Conservation (phyloP, 768 basidiomycete species). For the Lactarius vividus region DNA sequence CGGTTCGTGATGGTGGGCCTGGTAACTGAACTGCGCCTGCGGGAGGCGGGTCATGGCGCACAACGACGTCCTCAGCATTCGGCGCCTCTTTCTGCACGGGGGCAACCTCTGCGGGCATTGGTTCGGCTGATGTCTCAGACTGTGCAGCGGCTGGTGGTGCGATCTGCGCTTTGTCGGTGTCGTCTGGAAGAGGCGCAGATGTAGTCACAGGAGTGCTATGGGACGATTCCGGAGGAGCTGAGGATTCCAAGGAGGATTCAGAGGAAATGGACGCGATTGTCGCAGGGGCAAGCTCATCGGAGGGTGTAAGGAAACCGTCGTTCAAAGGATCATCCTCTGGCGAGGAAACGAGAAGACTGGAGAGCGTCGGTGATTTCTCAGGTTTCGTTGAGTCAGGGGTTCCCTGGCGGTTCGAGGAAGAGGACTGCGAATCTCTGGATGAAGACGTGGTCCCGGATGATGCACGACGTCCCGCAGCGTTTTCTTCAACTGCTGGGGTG, state of each 20-base stretch:
- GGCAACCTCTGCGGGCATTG: constrained; percentile 1
- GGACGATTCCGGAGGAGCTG: constrained; percentile 27
- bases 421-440: constrained; percentile 2
- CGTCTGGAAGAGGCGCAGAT: constrained; percentile 6
- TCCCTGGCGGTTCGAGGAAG: constrained; percentile 2
- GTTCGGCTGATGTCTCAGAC: background rate
- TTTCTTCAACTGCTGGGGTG: background rate
- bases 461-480: background rate
- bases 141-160: background rate
- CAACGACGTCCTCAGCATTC: background rate
- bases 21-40: constrained; percentile 8
- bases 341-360: constrained; percentile 19
- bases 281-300: constrained; percentile 4
- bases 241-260: constrained; percentile 26
- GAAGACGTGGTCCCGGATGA: constrained; percentile 6
- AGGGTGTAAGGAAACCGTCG: constrained; percentile 22
- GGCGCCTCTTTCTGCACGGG: background rate
- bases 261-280: constrained; percentile 17
- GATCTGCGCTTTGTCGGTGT: background rate
- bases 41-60: background rate
- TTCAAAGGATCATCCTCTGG: constrained; percentile 11
- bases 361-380: constrained; percentile 20
- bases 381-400: background rate
- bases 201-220: constrained; percentile 32
- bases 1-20: constrained; percentile 25